A percentile compares a stretch with the other conserved stretches of the same genome.
Conservation (phyloP, 1,139 yeast genomes). For the Nakaseomyces delphensis region DNA sequence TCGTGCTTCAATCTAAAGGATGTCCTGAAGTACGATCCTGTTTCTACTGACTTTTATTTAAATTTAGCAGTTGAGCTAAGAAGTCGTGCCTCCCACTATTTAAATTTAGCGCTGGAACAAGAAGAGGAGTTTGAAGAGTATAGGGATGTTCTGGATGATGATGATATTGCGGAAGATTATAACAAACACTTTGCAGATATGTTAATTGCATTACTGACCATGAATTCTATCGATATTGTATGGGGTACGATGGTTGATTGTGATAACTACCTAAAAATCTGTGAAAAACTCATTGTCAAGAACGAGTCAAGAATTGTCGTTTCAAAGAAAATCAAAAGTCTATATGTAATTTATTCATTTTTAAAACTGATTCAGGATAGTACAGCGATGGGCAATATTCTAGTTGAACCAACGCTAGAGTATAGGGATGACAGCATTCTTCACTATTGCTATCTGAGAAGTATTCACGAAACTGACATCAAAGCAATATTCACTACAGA, state of each 20-base stretch:
- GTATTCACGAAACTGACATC: not conserved
- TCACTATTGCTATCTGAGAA: not conserved
- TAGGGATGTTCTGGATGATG: conserved; percentile 2
- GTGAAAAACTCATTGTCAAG: conserved; percentile 54
- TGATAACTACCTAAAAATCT: conserved; percentile 61
- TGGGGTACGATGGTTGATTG: conserved; percentile 93
- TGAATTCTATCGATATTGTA: conserved; percentile 82
- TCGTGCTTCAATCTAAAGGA: conserved; percentile 75
- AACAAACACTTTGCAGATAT: conserved; percentile 47
- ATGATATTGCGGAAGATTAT: conserved; percentile 4
- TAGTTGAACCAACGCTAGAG: conserved; percentile 3
- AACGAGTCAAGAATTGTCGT: conserved; percentile 55
- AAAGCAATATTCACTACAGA: conserved; percentile 3
- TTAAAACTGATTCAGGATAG: conserved; percentile 68
- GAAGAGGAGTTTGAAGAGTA: conserved; percentile 3
- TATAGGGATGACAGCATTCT: not conserved
- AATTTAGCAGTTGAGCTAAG: conserved; percentile 67
- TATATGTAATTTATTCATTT: conserved; percentile 73
- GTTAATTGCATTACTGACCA: conserved; percentile 71
- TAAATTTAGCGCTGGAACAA: conserved; percentile 31
- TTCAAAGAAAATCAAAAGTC: conserved; percentile 64
- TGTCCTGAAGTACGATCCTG: conserved; percentile 40
- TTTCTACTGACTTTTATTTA: conserved; percentile 58
- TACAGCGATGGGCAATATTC: conserved; percentile 45
- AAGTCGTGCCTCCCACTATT: conserved; percentile 63